Evolutionary conservation across 192 early-diverging fungal species (phyloP).

Genomic region (Coemansia sp.): DNA sequence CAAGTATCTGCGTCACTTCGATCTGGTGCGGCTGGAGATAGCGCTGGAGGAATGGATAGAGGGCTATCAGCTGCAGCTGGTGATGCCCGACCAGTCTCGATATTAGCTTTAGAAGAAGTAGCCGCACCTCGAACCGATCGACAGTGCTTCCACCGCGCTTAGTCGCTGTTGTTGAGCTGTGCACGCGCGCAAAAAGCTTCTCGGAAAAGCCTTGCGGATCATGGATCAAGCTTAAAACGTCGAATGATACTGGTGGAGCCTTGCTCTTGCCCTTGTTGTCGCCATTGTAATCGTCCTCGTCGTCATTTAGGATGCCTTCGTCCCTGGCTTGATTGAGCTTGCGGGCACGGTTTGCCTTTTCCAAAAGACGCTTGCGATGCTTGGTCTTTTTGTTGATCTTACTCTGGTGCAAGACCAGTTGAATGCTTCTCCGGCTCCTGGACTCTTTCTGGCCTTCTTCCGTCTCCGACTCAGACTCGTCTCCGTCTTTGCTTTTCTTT

Average conservation of each 20-base stretch:
- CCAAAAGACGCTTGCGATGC: constrained; percentile 70
- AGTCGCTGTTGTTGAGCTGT: constrained; percentile 48
- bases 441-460: constrained; percentile 42
- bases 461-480: constrained; percentile 70
- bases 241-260: constrained; percentile 85
- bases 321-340: constrained; percentile 56
- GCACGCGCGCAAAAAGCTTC: constrained; percentile 85
- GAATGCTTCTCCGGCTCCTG: constrained; percentile 59
- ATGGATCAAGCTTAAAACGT: constrained; percentile 90
- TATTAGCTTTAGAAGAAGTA: constrained; percentile 92
- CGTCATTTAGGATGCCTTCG: constrained; percentile 47
- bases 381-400: constrained; percentile 87
- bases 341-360: constrained; percentile 63
- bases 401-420: constrained; percentile 73
- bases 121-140: constrained; percentile 86
- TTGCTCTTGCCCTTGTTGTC: constrained; percentile 62
- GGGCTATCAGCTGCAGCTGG: constrained; percentile 85
- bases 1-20: constrained; percentile 92
- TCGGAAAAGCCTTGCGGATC: constrained; percentile 98
- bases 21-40: constrained; percentile 95
- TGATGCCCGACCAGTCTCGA: constrained; percentile 94
- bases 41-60: constrained; percentile 90
- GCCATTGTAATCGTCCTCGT: constrained; percentile 26
- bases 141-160: constrained; percentile 60
- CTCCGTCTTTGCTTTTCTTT: constrained; percentile 60